These are phyloP conservation scores for Xylaria nigripes DNA, from an alignment of 495 filamentous ascomycete genomes.

Conservation along the genomic window DNA sequence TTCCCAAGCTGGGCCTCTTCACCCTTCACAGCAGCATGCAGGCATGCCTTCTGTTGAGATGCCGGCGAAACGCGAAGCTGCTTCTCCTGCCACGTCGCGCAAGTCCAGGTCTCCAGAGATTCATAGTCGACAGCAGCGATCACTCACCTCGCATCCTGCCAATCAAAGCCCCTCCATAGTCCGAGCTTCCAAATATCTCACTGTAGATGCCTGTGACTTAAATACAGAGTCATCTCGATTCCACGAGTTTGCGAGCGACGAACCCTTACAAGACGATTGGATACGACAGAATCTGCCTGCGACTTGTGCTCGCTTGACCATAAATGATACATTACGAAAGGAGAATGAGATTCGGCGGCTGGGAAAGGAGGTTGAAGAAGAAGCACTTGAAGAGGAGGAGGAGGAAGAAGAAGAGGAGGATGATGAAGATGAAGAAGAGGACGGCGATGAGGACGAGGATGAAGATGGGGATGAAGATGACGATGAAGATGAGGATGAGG, in stretches of 20 bases:
- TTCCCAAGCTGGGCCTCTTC: conserved; percentile 15
- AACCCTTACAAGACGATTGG: conserved; percentile 80
- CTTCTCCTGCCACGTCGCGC: conserved; percentile 32
- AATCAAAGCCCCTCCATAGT: conserved; percentile 28
- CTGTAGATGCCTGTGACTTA: conserved; percentile 46
- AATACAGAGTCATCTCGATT: conserved; percentile 67
- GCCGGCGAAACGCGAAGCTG: conserved; percentile 14
- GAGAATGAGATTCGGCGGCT: conserved; percentile 81
- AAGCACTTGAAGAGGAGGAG: conserved; percentile 65
- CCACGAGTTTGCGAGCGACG: conserved; percentile 84
- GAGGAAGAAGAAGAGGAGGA: conserved; percentile 54
- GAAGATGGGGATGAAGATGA: conserved; percentile 46
- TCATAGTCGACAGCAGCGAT: conserved; percentile 37
- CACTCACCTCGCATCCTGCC: conserved; percentile 34
- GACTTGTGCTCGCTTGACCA: conserved; percentile 61
- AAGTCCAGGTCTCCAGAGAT: conserved; percentile 36
- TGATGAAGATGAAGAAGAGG: conserved; percentile 42
- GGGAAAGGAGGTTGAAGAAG: conserved; percentile 85
- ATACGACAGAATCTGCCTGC: conserved; percentile 53
- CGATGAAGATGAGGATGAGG: conserved; percentile 39
- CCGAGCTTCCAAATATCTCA: conserved; percentile 37
- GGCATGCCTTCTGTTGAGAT: conserved; percentile 17
- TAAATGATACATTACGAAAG: conserved; percentile 83
- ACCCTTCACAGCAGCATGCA: conserved; percentile 7
- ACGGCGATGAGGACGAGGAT: conserved; percentile 35